Conservation (phyloP, 148 eudicot species). For the Chenopodium formosanum region DNA sequence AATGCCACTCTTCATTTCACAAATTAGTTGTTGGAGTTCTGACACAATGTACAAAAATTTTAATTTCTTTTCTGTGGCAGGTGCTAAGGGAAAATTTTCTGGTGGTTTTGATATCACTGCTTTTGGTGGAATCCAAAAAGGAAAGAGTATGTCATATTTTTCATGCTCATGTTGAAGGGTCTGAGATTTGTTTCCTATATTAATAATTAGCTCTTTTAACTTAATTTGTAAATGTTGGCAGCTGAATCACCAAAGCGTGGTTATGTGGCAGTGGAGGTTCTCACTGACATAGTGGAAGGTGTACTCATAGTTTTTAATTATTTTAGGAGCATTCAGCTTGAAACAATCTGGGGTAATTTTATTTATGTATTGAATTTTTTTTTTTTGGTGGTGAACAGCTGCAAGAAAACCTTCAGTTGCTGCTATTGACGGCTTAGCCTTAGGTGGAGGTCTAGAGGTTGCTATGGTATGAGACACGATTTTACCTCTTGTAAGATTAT, state of each 20-base stretch:
- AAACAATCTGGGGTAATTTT: background rate
- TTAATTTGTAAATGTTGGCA: conserved; percentile 29
- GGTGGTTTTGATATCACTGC: conserved; percentile 94
- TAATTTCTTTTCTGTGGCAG: conserved; percentile 38
- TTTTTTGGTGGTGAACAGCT: conserved; percentile 37
- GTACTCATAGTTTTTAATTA: conserved; percentile 14
- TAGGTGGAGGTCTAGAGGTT: conserved; percentile 96
- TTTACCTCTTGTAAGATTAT: background rate
- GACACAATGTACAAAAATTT: conserved; percentile 11
- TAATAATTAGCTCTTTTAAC: conserved; percentile 12
- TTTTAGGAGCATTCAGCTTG: background rate
- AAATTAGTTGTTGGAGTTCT: background rate
- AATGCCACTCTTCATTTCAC: conserved; percentile 6
- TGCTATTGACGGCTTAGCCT: conserved; percentile 91
- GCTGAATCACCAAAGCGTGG: conserved; percentile 69
- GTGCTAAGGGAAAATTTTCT: conserved; percentile 84
- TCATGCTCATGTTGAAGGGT: background rate
- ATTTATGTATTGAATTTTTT: too few species aligned
- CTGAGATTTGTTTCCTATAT: background rate
- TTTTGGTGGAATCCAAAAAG: conserved; percentile 65
- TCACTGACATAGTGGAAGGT: conserved; percentile 85
- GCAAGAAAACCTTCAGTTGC: conserved; percentile 91
- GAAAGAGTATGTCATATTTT: conserved; percentile 43
- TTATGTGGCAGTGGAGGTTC: conserved; percentile 75
- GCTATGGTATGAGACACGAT: conserved; percentile 70